phyloP scores from a whole-genome alignment of 2,329 filamentous ascomycete genomes.

The Trichoderma citrinoviride region DNA sequence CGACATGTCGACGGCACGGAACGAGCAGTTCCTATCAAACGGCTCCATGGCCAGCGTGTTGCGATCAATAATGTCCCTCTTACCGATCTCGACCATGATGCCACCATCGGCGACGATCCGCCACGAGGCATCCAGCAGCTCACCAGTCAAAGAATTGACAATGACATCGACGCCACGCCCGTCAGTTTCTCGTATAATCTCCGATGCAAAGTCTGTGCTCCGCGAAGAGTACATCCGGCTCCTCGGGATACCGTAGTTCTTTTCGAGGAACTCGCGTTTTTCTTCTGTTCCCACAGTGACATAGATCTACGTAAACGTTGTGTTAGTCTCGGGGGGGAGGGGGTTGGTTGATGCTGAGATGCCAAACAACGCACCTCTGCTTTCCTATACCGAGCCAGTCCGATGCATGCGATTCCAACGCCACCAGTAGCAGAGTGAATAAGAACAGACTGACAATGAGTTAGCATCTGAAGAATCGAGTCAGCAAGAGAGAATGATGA shows the following conservation, averaged over 20 bases:
- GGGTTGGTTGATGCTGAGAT: too few species aligned
- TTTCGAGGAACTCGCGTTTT: slow-evolving; percentile 32
- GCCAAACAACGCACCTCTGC: too few species aligned
- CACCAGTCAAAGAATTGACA: slow-evolving; percentile 33
- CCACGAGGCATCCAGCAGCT: slow-evolving; percentile 33
- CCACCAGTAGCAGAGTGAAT: slow-evolving; percentile 39
- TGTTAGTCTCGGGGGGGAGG: too few species aligned
- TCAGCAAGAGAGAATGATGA: too few species aligned
- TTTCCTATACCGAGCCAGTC: too few species aligned
- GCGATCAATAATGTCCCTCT: slow-evolving; percentile 32
- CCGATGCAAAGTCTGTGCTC: slow-evolving; percentile 31
- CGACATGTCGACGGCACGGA: too few species aligned
- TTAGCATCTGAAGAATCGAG: too few species aligned
- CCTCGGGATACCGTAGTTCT: slow-evolving; percentile 31
- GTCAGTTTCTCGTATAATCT: slow-evolving; percentile 28
- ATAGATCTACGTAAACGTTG: too few species aligned
- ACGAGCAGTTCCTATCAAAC: not conserved
- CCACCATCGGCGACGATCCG: slow-evolving; percentile 25
- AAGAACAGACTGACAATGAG: too few species aligned
- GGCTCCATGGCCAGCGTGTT: not conserved
- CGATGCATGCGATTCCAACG: slow-evolving; percentile 38
- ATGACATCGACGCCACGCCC: slow-evolving; percentile 34
- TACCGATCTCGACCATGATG: slow-evolving; percentile 34
- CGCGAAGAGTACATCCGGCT: slow-evolving; percentile 38
- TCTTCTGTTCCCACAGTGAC: slow-evolving; percentile 35